Evolutionary conservation across 768 basidiomycete genomes (phyloP).

Genomic region (Suillus paluster): DNA sequence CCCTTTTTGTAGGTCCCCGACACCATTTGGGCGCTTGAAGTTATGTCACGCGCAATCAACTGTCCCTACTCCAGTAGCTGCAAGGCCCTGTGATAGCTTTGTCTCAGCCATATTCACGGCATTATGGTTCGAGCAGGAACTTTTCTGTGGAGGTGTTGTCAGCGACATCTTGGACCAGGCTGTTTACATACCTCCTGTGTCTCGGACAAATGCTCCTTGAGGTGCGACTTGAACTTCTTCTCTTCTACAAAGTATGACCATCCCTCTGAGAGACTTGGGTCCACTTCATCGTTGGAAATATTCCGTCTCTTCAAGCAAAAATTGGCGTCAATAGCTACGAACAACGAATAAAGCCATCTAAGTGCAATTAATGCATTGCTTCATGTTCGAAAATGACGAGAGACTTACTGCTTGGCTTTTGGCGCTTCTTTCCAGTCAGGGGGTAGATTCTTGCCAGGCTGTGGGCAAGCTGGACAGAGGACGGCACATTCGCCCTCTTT

Average conservation of each 20-base stretch:
- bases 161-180: not conserved
- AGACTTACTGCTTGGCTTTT: not conserved
- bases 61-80: constrained; percentile 24
- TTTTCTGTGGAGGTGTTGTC: not conserved
- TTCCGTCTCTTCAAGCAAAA: constrained; percentile 33
- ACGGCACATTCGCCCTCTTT: not conserved
- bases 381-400: not conserved
- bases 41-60: constrained; percentile 23
- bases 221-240: constrained; percentile 11
- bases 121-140: not conserved
- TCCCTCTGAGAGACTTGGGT: constrained; percentile 32
- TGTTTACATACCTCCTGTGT: not conserved
- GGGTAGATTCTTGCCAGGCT: constrained; percentile 13
- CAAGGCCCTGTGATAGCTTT: constrained; percentile 20
- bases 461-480: constrained; percentile 10
- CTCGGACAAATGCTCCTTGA: not conserved
- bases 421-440: not conserved
- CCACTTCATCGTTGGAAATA: constrained; percentile 26
- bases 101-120: constrained; percentile 12
- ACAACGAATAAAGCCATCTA: constrained; percentile 30
- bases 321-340: constrained; percentile 38
- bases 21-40: constrained; percentile 20
- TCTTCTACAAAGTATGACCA: constrained; percentile 34
- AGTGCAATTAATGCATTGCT: not conserved
- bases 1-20: constrained; percentile 30